phyloP scores from a whole-genome alignment of 306 rosid genomes.

The Acacia acuminata region DNA sequence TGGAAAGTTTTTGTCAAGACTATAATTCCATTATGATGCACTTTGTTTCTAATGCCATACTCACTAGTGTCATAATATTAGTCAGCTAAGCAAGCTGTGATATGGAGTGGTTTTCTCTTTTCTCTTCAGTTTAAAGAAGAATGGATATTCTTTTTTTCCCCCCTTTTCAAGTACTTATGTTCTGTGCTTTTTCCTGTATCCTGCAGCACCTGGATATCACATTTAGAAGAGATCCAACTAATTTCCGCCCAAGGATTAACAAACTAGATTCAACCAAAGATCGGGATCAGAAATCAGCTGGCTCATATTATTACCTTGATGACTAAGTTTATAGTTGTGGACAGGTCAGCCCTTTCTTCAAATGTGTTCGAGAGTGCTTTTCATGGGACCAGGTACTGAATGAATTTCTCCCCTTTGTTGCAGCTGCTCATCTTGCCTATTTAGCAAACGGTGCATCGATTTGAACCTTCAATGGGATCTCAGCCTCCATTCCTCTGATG shows the following conservation, averaged over 20 bases:
- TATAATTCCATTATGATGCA: not conserved
- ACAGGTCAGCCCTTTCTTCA: slow-evolving; percentile 33
- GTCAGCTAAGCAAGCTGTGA: no score
- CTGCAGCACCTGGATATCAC: slow-evolving; percentile 90
- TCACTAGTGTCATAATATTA: not conserved
- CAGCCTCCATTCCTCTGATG: slow-evolving; percentile 21
- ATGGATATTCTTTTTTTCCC: not conserved
- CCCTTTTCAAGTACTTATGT: not conserved
- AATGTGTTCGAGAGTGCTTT: not conserved
- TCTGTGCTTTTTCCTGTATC: not conserved
- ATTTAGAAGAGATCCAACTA: slow-evolving; percentile 94
- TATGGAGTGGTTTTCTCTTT: not conserved
- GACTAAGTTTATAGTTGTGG: slow-evolving; percentile 46
- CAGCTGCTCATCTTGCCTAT: slow-evolving; percentile 39
- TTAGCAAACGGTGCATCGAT: slow-evolving; percentile 10
- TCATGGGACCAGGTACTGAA: slow-evolving; percentile 1
- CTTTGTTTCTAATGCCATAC: not conserved
- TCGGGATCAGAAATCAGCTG: slow-evolving; percentile 88
- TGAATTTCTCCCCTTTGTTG: not conserved
- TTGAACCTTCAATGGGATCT: slow-evolving; percentile 36
- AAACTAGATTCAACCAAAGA: slow-evolving; percentile 89
- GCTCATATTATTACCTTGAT: slow-evolving; percentile 93
- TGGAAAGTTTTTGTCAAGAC: not conserved
- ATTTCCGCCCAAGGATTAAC: slow-evolving; percentile 91
- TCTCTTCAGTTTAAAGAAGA: not conserved